Percentiles rank a stretch among this genome's conserved stretches.
phyloP scores from a whole-genome alignment of 169 alveolate genomes.

The Eimeria brunetti region DNA sequence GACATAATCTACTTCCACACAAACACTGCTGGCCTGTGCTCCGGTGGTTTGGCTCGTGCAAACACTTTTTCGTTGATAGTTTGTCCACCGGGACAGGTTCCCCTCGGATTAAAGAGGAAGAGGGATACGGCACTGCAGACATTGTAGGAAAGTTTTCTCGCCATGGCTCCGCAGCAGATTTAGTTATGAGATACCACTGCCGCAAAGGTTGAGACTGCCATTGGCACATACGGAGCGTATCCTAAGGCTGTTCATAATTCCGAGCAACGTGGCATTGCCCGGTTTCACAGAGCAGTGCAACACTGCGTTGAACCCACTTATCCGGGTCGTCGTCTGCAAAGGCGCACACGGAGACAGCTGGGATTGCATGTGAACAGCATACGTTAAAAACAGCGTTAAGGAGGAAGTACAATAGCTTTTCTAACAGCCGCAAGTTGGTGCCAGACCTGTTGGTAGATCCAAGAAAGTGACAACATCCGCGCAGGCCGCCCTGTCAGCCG shows the following conservation, averaged over 20 bases:
- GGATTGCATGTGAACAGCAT: background rate
- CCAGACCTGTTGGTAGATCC: slow-evolving; percentile 51
- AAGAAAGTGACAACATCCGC: slow-evolving; percentile 44
- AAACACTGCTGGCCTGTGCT: background rate
- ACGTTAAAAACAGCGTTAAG: background rate
- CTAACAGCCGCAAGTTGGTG: background rate
- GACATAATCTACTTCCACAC: background rate
- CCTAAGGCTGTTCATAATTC: background rate
- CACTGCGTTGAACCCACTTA: slow-evolving; percentile 73
- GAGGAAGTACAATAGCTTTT: background rate
- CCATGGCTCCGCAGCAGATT: background rate
- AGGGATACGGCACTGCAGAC: background rate
- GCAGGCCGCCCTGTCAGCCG: slow-evolving; percentile 45
- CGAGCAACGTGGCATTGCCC: slow-evolving; percentile 7
- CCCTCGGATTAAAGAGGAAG: background rate
- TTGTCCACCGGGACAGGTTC: background rate
- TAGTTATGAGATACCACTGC: background rate
- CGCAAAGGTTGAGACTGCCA: background rate
- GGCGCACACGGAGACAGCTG: background rate
- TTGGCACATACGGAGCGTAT: background rate
- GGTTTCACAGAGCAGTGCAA: slow-evolving; percentile 48
- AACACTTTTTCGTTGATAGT: background rate
- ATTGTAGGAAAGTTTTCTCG: background rate
- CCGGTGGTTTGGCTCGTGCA: background rate
- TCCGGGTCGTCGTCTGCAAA: slow-evolving; percentile 59